Evolutionary conservation across 164 flowering plant genomes (phyloP).

Genomic region (Berberis thunbergii): DNA sequence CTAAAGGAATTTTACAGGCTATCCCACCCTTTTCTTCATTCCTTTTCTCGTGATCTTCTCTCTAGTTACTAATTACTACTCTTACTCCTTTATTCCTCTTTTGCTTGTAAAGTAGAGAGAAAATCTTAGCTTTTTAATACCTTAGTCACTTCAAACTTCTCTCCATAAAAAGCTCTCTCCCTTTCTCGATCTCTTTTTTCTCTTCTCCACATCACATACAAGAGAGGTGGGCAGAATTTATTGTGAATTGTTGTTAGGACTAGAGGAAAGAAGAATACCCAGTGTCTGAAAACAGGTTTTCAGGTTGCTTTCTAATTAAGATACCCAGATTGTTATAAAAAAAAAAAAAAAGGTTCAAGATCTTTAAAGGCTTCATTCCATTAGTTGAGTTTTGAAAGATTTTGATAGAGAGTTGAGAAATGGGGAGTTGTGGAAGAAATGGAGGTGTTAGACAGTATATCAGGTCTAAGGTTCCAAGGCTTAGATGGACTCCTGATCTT

Average conservation of each 20-base stretch:
- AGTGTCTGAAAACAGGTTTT: neutral
- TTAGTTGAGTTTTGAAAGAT: neutral
- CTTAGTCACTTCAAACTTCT: no score
- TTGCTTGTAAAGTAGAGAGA: no score
- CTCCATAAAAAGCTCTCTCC: neutral
- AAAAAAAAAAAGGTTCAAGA: no score
- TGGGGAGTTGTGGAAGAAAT: slow-evolving; percentile 63
- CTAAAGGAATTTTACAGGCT: slow-evolving; percentile 27
- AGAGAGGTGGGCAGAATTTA: neutral
- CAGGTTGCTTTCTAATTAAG: no score
- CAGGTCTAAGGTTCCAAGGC: slow-evolving; percentile 71
- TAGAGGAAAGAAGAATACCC: neutral
- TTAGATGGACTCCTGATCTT: slow-evolving; percentile 91
- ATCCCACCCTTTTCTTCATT: slow-evolving; percentile 16
- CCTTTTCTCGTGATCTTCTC: slow-evolving; percentile 32
- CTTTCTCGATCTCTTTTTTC: slow-evolving; percentile 29
- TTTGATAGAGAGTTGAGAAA: slow-evolving; percentile 5
- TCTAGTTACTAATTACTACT: neutral
- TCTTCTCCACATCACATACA: slow-evolving; percentile 17
- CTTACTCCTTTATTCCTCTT: no score
- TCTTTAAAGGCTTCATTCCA: neutral
- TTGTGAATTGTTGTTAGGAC: neutral
- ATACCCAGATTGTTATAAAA: no score
- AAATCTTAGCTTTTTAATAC: no score
- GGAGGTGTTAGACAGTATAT: slow-evolving; percentile 67